Percentiles rank a stretch among this genome's conserved stretches.
These are phyloP conservation scores for Corynascus novoguineensis DNA, from an alignment of 495 filamentous ascomycete species.

Conservation along the genomic window DNA sequence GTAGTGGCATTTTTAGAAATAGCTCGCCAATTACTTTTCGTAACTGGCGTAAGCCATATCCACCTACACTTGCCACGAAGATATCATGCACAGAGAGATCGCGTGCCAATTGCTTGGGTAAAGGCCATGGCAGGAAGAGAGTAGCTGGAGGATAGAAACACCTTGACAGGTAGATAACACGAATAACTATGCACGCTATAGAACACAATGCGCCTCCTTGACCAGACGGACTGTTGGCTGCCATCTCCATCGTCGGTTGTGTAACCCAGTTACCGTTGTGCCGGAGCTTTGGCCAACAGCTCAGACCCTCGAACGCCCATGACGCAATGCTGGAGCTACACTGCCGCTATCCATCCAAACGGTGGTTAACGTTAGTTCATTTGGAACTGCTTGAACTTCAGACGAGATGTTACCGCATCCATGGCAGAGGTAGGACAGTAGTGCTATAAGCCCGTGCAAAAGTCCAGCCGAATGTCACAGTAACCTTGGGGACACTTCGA, in stretches of 20 bases:
- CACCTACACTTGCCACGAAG: not conserved
- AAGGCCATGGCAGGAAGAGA: no score
- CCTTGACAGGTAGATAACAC: no score
- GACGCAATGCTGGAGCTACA: conserved; percentile 3
- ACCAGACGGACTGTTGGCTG: no score
- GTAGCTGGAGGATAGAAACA: no score
- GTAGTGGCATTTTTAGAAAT: conserved; percentile 4
- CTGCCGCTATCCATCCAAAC: no score
- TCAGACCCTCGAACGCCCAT: not conserved
- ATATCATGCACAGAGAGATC: no score
- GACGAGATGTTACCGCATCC: not conserved
- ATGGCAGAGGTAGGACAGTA: not conserved
- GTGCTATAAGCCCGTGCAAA: not conserved
- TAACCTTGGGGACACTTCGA: not conserved
- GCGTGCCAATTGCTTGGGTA: no score
- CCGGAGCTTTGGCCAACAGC: not conserved
- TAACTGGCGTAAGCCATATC: not conserved
- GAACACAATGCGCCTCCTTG: no score
- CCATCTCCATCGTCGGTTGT: no score
- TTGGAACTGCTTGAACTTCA: conserved; percentile 3
- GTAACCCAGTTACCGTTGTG: no score
- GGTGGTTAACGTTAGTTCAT: not conserved
- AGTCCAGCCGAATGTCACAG: not conserved
- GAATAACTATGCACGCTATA: no score
- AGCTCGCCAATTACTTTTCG: no score